Base-by-base conservation (phyloP, 345 rosid genomes). In the Hibiscus tridactylites region DNA sequence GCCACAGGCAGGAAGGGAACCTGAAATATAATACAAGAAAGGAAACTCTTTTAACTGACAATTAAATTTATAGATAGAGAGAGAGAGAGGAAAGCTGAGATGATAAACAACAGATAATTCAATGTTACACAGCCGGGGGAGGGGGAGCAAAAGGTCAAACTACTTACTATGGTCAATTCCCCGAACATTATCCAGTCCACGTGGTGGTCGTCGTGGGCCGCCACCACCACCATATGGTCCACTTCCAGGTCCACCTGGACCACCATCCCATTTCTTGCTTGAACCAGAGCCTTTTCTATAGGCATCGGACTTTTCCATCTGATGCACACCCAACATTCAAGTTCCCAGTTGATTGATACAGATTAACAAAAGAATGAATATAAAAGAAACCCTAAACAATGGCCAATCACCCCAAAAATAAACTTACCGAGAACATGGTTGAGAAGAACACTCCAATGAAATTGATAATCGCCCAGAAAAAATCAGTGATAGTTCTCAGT, bases 241-340 rank as follows among this genome's bases (percentile, higher is more conserved):
- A 11, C 96, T 83, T 28, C 96, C 96, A 3, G 91, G 88, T 12
- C 98, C 97, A 49, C 95, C 93, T 0, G 90, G 85, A 52, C 94
- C 93, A 31, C 91, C 96, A 78, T 85, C 93, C 92, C 93, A 91
- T 81, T 91, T 91, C 90, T 93, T 90, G 81, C 85, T 75, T 80
- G 94, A 73, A 60, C 85, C 83, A 61, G 85, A 82, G 66, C 92
- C 91, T 73, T 86, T 92, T 68, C 90, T 81, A 59, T 87, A 88
- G 39, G 86, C 67, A 72, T 90, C 90, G 0, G 96, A 90, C 76
- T 86, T 93, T 77, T 91, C 97, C 96, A 93, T 91, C 97, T 93
- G 77, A 15, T 9, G 62, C 4, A 70, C 17, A 8, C 33, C 15
- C 33, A 71, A 54, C 21, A 68, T 69, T 37, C 49, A 39, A 60